Evolutionary conservation across 805 yeast genomes (phyloP).

Genomic region (Yarrowia hollandica): DNA sequence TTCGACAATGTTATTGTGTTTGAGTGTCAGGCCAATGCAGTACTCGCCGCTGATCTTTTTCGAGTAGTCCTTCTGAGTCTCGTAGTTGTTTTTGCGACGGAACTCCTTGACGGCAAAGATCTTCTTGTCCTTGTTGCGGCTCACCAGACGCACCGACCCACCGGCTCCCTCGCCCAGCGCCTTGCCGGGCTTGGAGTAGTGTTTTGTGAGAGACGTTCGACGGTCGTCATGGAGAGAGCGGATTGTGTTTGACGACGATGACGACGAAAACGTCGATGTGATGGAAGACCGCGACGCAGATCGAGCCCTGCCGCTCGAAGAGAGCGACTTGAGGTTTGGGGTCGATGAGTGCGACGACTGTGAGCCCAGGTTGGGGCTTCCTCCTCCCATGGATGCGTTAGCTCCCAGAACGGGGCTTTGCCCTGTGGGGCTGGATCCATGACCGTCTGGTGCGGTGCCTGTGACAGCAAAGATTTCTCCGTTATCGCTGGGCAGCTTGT

Average conservation of each 20-base stretch:
- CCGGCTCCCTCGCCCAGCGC: conserved; percentile 91
- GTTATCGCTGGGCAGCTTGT: conserved; percentile 13
- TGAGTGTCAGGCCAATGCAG: conserved; percentile 73
- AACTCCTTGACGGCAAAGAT: conserved; percentile 87
- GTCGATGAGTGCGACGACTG: conserved; percentile 24
- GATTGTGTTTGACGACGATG: conserved; percentile 9
- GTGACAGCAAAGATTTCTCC: conserved; percentile 29
- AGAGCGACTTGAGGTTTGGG: conserved; percentile 12
- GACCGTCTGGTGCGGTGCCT: conserved; percentile 32
- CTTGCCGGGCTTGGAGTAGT: conserved; percentile 74
- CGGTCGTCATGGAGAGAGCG: conserved; percentile 39
- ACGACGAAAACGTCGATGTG: conserved; percentile 18
- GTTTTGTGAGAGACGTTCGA: conserved; percentile 45
- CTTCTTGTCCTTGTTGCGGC: conserved; percentile 57
- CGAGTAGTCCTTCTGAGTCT: conserved; percentile 66
- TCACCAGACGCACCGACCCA: conserved; percentile 83
- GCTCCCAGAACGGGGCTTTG: conserved; percentile 4
- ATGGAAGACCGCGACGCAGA: conserved; percentile 8
- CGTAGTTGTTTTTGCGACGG: conserved; percentile 62
- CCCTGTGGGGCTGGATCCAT: background rate
- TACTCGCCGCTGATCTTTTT: conserved; percentile 81
- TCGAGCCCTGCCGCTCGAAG: conserved; percentile 2
- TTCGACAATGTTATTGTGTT: conserved; percentile 76
- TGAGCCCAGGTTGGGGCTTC: background rate
- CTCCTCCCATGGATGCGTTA: background rate